Evolutionary conservation across 208 protist species (phyloP).

Genomic region (Crithidia brevicula): DNA sequence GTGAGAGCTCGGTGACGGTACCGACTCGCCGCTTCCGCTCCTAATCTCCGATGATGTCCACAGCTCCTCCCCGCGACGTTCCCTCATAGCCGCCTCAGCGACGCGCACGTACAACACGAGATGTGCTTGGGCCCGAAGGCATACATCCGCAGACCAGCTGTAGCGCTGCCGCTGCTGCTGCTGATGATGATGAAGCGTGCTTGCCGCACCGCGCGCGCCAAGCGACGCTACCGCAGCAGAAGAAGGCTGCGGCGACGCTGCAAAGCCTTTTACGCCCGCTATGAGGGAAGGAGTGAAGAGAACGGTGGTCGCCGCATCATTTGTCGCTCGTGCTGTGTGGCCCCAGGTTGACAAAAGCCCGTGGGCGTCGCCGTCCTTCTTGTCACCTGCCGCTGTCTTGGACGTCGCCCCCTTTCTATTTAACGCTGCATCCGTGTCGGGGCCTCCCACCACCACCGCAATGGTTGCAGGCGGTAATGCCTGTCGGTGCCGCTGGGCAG

Average conservation of each 20-base stretch:
- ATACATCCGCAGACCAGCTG: slow-evolving; percentile 24
- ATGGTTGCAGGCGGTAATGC: slow-evolving; percentile 18
- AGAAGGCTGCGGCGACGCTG: too few species aligned
- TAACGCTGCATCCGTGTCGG: neutral
- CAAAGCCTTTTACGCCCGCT: neutral
- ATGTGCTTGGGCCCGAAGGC: neutral
- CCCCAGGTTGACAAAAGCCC: too few species aligned
- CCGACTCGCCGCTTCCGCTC: neutral
- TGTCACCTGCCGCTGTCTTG: neutral
- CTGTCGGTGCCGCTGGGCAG: slow-evolving; percentile 17
- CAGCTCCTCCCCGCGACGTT: slow-evolving; percentile 9
- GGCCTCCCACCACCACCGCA: slow-evolving; percentile 5
- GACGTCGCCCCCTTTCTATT: neutral
- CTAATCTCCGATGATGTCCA: neutral
- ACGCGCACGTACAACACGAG: slow-evolving; percentile 19
- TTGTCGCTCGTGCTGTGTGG: too few species aligned
- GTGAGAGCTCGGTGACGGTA: neutral
- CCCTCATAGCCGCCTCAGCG: slow-evolving; percentile 3
- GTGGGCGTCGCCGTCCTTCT: neutral
- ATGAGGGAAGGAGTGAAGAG: neutral
- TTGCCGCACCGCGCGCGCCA: neutral
- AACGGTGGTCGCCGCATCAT: neutral
- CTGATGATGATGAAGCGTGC: neutral
- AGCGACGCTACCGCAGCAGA: neutral
- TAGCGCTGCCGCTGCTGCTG: slow-evolving; percentile 23